Conservation (phyloP, 768 basidiomycete genomes). For the Boletus coccyginus region DNA sequence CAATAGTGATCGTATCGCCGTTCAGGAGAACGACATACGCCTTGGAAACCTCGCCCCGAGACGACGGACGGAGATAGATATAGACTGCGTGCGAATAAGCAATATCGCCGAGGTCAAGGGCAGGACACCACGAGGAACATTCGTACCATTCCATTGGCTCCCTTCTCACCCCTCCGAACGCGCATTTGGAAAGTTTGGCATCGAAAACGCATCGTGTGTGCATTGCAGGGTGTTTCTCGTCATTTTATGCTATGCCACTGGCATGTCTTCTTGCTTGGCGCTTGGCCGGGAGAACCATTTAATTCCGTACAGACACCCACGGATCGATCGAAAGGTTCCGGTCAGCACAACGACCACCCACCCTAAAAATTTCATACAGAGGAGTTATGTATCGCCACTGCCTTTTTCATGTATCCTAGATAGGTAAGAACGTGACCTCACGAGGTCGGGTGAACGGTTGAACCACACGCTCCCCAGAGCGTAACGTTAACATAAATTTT, state of each 20-base stretch:
- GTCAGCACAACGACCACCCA: not conserved
- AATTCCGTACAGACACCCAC: constrained; percentile 6
- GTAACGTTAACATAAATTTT: constrained; percentile 15
- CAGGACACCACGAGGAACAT: constrained; percentile 26
- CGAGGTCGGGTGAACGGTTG: constrained; percentile 8
- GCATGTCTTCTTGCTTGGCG: not conserved
- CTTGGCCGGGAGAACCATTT: constrained; percentile 1
- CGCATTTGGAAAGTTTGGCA: constrained; percentile 28
- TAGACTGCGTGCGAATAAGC: constrained; percentile 4
- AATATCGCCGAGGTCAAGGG: constrained; percentile 14
- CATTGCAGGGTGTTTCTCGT: constrained; percentile 8
- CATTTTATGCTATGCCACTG: not conserved
- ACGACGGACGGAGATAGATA: constrained; percentile 9
- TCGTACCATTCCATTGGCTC: not conserved
- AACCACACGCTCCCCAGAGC: not conserved
- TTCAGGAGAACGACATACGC: constrained; percentile 1
- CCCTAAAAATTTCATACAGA: constrained; percentile 10
- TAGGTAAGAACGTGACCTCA: constrained; percentile 6
- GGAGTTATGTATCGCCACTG: constrained; percentile 2
- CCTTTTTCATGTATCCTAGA: constrained; percentile 24
- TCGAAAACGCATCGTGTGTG: constrained; percentile 18
- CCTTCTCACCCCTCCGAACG: constrained; percentile 7
- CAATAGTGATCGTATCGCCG: constrained; percentile 1
- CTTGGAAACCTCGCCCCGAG: constrained; percentile 9
- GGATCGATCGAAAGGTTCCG: constrained; percentile 1